Evolutionary conservation across 2,329 filamentous ascomycete genomes (phyloP).

Genomic region (Talaromyces sp.): DNA sequence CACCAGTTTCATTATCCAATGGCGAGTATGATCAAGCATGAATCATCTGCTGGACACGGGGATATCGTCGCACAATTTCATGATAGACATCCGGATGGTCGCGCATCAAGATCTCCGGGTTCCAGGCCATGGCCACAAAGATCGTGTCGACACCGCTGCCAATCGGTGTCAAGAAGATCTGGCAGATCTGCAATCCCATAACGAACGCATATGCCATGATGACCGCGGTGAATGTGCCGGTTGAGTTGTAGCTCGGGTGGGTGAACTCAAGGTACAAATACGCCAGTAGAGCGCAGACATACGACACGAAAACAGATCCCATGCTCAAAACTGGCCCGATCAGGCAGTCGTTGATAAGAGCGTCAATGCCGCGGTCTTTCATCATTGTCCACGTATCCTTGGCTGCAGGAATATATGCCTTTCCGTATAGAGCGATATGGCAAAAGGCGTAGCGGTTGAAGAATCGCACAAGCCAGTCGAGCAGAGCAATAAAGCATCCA

Average conservation of each 20-base stretch:
- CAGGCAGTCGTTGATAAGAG: slow-evolving; percentile 83
- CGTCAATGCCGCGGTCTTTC: slow-evolving; percentile 86
- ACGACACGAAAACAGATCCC: slow-evolving; percentile 79
- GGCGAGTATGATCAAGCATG: slow-evolving; percentile 52
- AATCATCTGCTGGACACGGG: slow-evolving; percentile 76
- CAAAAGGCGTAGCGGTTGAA: slow-evolving; percentile 91
- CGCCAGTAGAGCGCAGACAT: slow-evolving; percentile 74
- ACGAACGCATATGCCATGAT: slow-evolving; percentile 83
- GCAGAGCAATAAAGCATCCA: slow-evolving; percentile 70
- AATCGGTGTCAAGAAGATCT: slow-evolving; percentile 85
- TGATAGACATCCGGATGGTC: slow-evolving; percentile 81
- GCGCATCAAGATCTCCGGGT: slow-evolving; percentile 67
- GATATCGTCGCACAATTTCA: slow-evolving; percentile 77
- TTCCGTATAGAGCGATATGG: slow-evolving; percentile 90
- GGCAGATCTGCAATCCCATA: slow-evolving; percentile 84
- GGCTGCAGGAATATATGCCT: slow-evolving; percentile 78
- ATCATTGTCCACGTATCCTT: slow-evolving; percentile 92
- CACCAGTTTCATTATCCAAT: not conserved
- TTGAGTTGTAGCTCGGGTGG: slow-evolving; percentile 72
- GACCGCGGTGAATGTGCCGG: slow-evolving; percentile 67
- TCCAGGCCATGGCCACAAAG: slow-evolving; percentile 74
- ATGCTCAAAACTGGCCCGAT: slow-evolving; percentile 71
- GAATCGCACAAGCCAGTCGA: slow-evolving; percentile 85
- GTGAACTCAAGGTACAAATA: slow-evolving; percentile 88
- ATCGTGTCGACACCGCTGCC: slow-evolving; percentile 88